Conservation (phyloP, 108 stramenopile genomes). For the Cyclotella baltica region DNA sequence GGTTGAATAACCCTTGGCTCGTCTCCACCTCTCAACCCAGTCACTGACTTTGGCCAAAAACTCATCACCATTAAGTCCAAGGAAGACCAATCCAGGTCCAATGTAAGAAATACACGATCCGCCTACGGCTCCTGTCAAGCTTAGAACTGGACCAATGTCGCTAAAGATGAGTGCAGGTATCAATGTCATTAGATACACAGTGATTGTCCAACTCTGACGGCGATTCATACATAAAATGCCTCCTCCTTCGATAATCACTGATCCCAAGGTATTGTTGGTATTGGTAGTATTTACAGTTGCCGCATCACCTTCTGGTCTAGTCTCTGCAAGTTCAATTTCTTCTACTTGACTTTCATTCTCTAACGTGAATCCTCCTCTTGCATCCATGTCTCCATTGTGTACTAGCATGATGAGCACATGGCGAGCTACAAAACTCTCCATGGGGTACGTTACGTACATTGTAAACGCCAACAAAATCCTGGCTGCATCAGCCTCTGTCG, state of each 20-base stretch:
- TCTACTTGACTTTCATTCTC: conserved; percentile 36
- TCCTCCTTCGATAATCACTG: conserved; percentile 38
- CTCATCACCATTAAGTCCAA: conserved; percentile 79
- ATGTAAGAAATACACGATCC: conserved; percentile 78
- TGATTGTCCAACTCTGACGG: conserved; percentile 58
- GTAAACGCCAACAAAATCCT: conserved; percentile 77
- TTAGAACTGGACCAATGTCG: conserved; percentile 83
- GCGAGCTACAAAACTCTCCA: conserved; percentile 84
- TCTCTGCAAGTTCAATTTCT: conserved; percentile 34
- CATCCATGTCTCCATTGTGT: conserved; percentile 81
- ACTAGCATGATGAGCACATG: conserved; percentile 77
- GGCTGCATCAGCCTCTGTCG: conserved; percentile 62
- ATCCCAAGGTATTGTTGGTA: conserved; percentile 5
- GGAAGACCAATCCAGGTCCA: conserved; percentile 76
- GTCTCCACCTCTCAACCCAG: conserved; percentile 26
- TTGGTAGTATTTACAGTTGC: conserved; percentile 5
- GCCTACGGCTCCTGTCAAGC: conserved; percentile 80
- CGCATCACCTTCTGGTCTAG: conserved; percentile 16
- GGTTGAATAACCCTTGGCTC: conserved; percentile 9
- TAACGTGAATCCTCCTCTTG: conserved; percentile 24
- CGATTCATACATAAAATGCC: conserved; percentile 58
- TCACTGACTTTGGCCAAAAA: conserved; percentile 52
- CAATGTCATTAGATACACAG: conserved; percentile 68
- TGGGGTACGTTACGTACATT: conserved; percentile 87
- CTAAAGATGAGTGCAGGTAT: conserved; percentile 76